Evolutionary conservation across 2,329 filamentous ascomycete species (phyloP).

Genomic region (Fusarium torulosum): DNA sequence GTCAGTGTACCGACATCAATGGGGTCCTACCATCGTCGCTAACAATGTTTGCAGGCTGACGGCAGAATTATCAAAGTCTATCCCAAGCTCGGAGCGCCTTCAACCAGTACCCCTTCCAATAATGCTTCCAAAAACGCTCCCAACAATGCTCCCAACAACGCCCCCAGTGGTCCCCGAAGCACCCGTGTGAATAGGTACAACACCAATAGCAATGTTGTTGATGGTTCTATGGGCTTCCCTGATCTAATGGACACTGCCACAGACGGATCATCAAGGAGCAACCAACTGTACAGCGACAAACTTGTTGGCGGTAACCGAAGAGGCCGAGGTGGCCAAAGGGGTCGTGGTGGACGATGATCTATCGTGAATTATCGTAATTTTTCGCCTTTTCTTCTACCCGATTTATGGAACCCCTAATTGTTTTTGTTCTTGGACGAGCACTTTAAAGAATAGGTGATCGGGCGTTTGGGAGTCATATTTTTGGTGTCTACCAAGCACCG

Average conservation of each 20-base stretch:
- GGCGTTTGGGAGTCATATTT: slow-evolving; percentile 38
- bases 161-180: slow-evolving; percentile 50
- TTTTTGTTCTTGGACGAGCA: not conserved
- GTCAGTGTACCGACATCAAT: slow-evolving; percentile 47
- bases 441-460: slow-evolving; percentile 1
- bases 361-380: not conserved
- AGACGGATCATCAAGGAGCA: slow-evolving; percentile 45
- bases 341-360: slow-evolving; percentile 42
- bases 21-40: not conserved
- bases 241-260: slow-evolving; percentile 58
- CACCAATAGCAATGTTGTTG: slow-evolving; percentile 59
- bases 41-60: slow-evolving; percentile 68
- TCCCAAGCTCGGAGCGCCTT: slow-evolving; percentile 65
- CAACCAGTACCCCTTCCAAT: slow-evolving; percentile 37
- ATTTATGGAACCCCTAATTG: not conserved
- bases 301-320: slow-evolving; percentile 51
- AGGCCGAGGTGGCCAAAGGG: slow-evolving; percentile 47
- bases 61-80: slow-evolving; percentile 80
- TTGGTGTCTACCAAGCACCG: slow-evolving; percentile 9
- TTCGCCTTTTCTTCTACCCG: not conserved
- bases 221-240: slow-evolving; percentile 67
- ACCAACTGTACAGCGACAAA: slow-evolving; percentile 66
- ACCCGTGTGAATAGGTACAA: slow-evolving; percentile 42
- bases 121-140: slow-evolving; percentile 43
- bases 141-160: slow-evolving; percentile 45